phyloP scores from a whole-genome alignment of 1,284 basidiomycete genomes.

The Earliella scabrosa region DNA sequence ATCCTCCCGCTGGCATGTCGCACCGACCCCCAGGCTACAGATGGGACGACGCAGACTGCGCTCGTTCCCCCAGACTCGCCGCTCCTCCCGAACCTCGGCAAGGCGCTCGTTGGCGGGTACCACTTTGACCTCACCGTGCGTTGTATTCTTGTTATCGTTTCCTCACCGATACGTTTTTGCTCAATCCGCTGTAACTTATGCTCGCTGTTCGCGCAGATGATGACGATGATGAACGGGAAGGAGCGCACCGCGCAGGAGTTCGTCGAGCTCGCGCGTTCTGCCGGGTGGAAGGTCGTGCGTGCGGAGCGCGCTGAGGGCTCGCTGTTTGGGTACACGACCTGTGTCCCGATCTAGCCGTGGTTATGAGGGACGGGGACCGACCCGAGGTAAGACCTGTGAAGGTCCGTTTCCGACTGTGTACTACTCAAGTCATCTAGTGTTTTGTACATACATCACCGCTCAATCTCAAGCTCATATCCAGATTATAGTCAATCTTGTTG shows the following conservation, averaged over 20 bases:
- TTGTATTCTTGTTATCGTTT: slow-evolving; percentile 26
- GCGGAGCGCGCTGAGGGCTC: slow-evolving; percentile 46
- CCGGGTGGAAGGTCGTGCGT: slow-evolving; percentile 64
- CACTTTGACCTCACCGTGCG: slow-evolving; percentile 61
- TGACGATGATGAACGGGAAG: slow-evolving; percentile 62
- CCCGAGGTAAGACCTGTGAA: too few relatives aligned
- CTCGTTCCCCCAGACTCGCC: slow-evolving; percentile 8
- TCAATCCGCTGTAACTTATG: neutral
- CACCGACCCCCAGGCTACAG: slow-evolving; percentile 3
- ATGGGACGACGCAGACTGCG: slow-evolving; percentile 8
- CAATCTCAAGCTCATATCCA: too few relatives aligned
- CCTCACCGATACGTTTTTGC: too few relatives aligned
- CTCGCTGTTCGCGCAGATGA: slow-evolving; percentile 53
- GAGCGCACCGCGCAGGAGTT: slow-evolving; percentile 67
- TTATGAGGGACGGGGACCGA: too few relatives aligned
- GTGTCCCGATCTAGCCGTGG: neutral
- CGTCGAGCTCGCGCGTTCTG: slow-evolving; percentile 45
- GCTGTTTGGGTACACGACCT: slow-evolving; percentile 39
- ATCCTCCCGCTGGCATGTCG: slow-evolving; percentile 12
- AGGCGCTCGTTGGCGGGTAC: slow-evolving; percentile 3
- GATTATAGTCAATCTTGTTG: too few relatives aligned
- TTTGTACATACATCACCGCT: too few relatives aligned
- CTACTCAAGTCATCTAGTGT: too few relatives aligned
- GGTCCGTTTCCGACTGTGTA: too few relatives aligned
- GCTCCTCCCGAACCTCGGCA: slow-evolving; percentile 8